Base-by-base conservation (phyloP, 371 early-diverging fungal genomes). In the Zychaea mexicana region DNA sequence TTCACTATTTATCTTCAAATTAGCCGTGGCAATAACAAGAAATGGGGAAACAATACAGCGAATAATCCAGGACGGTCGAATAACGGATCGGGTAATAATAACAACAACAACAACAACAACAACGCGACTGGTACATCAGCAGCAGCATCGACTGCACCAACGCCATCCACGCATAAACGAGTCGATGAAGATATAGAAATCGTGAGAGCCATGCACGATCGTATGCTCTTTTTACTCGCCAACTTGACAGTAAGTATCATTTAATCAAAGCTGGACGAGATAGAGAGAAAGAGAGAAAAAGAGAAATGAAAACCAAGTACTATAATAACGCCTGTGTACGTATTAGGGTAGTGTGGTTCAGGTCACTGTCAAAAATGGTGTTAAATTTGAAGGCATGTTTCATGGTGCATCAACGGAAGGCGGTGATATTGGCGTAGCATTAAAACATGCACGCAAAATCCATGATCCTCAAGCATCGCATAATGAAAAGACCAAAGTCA, bases 291-390 rank as follows among this genome's bases (percentile, higher is more conserved):
- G 33, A 5, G 33, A 33, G 12, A 33, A 33, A 33, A 33, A 33
- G 33, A 33, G n/a, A n/a, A n/a, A n/a, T n/a, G n/a, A n/a, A n/a
- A n/a, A n/a, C n/a, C n/a, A n/a, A n/a, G n/a, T n/a, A n/a, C n/a
- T n/a, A n/a, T n/a, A n/a, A n/a, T n/a, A n/a, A n/a, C n/a, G n/a
- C n/a, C n/a, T n/a, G n/a, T n/a, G n/a, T n/a, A n/a, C n/a, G n/a
- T n/a, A n/a, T 12, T 69, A 94, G 92, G 97, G 97, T n/a, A 77
- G 81, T 47, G 75, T 78, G 27, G 94, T 95, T 19, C 79, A 83
- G 59, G 89, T 92, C 22, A 83, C 80, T 0, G 84, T 90, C 15
- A 86, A 81, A 49, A 78, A 83, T 39, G 93, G 93, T 3, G 70
- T 82, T 45, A 81, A 79, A 52, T 94, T 88, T 65, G 87, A 88